Percentiles rank a stretch among this genome's conserved stretches.
Conservation (phyloP, 805 yeast genomes). For the Kurtzmaniella fragi region DNA sequence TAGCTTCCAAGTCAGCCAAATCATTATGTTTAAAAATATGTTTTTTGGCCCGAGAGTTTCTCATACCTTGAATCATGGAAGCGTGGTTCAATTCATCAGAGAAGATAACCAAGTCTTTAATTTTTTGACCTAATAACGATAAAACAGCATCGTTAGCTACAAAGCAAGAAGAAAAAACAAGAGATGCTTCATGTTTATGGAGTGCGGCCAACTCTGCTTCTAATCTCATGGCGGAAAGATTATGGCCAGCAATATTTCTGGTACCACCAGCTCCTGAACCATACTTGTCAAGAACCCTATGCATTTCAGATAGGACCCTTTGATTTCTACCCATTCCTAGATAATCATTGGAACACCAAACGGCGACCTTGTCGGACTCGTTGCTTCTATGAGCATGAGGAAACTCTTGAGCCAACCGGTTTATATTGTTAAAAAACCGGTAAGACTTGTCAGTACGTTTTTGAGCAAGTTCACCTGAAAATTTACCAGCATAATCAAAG, state of each 20-base stretch:
- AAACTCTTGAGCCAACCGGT: slow-evolving; percentile 89
- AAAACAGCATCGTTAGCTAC: slow-evolving; percentile 96
- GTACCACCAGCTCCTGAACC: slow-evolving; percentile 99
- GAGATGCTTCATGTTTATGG: slow-evolving; percentile 91
- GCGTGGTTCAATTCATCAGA: slow-evolving; percentile 95
- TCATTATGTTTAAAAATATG: slow-evolving; percentile 92
- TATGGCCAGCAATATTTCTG: slow-evolving; percentile 97
- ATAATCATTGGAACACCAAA: slow-evolving; percentile 99
- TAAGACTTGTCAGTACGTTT: slow-evolving; percentile 89
- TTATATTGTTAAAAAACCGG: slow-evolving; percentile 94
- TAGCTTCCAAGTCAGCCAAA: slow-evolving; percentile 72
- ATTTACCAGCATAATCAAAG: slow-evolving; percentile 70
- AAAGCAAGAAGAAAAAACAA: slow-evolving; percentile 92
- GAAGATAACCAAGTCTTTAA: slow-evolving; percentile 85
- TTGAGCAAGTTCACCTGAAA: slow-evolving; percentile 59
- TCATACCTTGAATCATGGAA: slow-evolving; percentile 94
- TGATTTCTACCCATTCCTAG: slow-evolving; percentile 89
- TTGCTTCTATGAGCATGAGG: slow-evolving; percentile 83
- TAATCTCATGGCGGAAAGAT: slow-evolving; percentile 77
- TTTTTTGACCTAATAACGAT: slow-evolving; percentile 83
- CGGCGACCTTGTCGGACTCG: slow-evolving; percentile 84
- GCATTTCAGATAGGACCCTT: slow-evolving; percentile 71
- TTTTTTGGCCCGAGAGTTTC: slow-evolving; percentile 82
- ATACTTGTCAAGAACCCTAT: slow-evolving; percentile 72
- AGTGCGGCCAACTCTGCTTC: slow-evolving; percentile 85